Conservation (phyloP, 1,284 basidiomycete species). For the Moesziomyces sp. region DNA sequence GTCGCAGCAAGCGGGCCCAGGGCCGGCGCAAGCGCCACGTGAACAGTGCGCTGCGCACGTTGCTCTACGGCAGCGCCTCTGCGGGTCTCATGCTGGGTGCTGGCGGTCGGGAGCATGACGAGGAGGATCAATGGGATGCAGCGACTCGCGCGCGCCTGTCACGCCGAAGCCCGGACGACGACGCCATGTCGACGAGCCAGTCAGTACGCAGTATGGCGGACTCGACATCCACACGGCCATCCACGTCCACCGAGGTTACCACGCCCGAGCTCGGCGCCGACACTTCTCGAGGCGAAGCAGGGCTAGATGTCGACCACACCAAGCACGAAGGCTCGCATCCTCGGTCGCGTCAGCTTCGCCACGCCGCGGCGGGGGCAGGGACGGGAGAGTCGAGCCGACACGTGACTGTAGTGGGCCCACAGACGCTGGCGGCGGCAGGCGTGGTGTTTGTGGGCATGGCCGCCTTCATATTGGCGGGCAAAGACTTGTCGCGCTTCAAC, state of each 20-base stretch:
- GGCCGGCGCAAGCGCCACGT: constrained; percentile 43
- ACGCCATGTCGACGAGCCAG: constrained; percentile 40
- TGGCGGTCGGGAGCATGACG: constrained; percentile 21
- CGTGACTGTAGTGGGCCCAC: constrained; percentile 16
- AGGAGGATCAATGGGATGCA: constrained; percentile 32
- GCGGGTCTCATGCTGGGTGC: constrained; percentile 28
- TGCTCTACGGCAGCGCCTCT: constrained; percentile 46
- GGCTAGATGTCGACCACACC: constrained; percentile 8
- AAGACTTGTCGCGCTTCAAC: constrained; percentile 27
- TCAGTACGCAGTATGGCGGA: constrained; percentile 45
- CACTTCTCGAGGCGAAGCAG: constrained; percentile 14
- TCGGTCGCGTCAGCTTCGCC: constrained; percentile 23
- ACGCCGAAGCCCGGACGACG: constrained; percentile 28
- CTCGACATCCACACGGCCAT: constrained; percentile 44
- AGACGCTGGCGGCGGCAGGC: constrained; percentile 44
- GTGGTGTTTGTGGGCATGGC: constrained; percentile 48
- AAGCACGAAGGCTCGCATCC: constrained; percentile 19
- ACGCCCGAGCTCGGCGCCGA: constrained; percentile 33
- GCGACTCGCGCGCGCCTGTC: constrained; percentile 15
- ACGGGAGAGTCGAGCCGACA: constrained; percentile 6
- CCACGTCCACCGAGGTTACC: constrained; percentile 44
- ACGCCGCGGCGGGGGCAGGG: constrained; percentile 5
- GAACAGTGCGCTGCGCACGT: constrained; percentile 48
- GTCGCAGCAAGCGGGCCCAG: constrained; percentile 21
- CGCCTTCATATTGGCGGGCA: constrained; percentile 50